Evolutionary conservation across 257 asterid genomes (phyloP).

Genomic region (Petrea volubilis): DNA sequence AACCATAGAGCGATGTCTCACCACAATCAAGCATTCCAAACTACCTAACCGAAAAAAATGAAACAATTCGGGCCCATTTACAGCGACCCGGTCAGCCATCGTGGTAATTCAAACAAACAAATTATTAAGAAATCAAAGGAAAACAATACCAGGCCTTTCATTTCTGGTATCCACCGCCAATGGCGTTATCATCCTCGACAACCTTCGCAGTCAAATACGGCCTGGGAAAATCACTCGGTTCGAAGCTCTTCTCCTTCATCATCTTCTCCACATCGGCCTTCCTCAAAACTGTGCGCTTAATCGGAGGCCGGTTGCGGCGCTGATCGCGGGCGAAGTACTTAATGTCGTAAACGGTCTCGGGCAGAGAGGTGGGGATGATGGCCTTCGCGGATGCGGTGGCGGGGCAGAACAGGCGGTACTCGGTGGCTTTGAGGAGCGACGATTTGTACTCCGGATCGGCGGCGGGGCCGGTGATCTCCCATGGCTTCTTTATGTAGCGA

Average conservation of each 20-base stretch:
- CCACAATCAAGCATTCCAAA: not conserved
- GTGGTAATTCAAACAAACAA: not conserved
- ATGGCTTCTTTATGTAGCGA: conserved; percentile 78
- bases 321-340: conserved; percentile 88
- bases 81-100: not conserved
- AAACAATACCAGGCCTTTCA: not conserved
- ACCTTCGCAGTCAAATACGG: conserved; percentile 66
- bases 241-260: conserved; percentile 73
- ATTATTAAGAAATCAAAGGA: not conserved
- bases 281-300: conserved; percentile 67
- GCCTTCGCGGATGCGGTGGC: conserved; percentile 65
- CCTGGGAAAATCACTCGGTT: conserved; percentile 60
- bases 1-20: not conserved
- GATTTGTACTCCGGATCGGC: conserved; percentile 54
- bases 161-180: conserved; percentile 60
- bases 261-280: conserved; percentile 79
- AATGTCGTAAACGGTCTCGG: conserved; percentile 89
- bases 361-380: conserved; percentile 73
- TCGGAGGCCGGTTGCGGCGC: conserved; percentile 88
- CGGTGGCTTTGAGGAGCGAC: conserved; percentile 79
- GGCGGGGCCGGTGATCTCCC: conserved; percentile 83
- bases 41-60: not conserved
- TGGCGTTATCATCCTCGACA: conserved; percentile 29
- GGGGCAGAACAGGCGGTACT: conserved; percentile 77
- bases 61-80: not conserved